Percentiles rank a stretch among this genome's conserved stretches.
Evolutionary conservation across 805 yeast species (phyloP).

Genomic region (Candida andamanensis): DNA sequence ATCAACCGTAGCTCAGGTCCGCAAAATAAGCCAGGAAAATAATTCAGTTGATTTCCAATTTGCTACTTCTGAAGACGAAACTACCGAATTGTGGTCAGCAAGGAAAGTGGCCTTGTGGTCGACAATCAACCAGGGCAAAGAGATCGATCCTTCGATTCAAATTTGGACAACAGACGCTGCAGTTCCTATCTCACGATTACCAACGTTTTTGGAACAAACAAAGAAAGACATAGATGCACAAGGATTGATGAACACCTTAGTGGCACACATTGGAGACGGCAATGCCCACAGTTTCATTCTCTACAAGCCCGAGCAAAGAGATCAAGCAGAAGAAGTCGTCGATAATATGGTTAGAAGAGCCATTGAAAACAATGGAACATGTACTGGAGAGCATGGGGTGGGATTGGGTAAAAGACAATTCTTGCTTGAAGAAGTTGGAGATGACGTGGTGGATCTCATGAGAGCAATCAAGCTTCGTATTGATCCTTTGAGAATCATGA

Average conservation of each 20-base stretch:
- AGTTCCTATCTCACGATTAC: conserved; percentile 67
- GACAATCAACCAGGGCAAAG: conserved; percentile 30
- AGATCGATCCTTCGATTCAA: conserved; percentile 37
- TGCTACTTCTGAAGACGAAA: conserved; percentile 57
- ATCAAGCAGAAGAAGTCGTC: conserved; percentile 31
- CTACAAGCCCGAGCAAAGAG: conserved; percentile 47
- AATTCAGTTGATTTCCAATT: conserved; percentile 51
- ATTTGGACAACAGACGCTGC: conserved; percentile 80
- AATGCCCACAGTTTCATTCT: conserved; percentile 68
- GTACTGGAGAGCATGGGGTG: conserved; percentile 84
- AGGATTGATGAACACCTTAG: conserved; percentile 52
- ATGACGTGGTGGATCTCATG: conserved; percentile 63
- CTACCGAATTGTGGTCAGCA: conserved; percentile 69
- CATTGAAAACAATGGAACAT: conserved; percentile 56
- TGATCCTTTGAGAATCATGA: conserved; percentile 66
- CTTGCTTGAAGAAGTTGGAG: conserved; percentile 59
- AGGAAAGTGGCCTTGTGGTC: conserved; percentile 55
- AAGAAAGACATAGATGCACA: conserved; percentile 52
- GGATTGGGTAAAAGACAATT: conserved; percentile 70
- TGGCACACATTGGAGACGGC: conserved; percentile 85
- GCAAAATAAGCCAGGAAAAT: conserved; percentile 16
- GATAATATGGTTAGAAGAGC: conserved; percentile 24
- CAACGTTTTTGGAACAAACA: conserved; percentile 58
- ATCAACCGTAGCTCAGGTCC: conserved; percentile 37
- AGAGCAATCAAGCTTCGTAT: conserved; percentile 62